A percentile compares a stretch with the other conserved stretches of the same genome.
Evolutionary conservation across 2,329 filamentous ascomycete species (phyloP).

Genomic region (Ophiobolus disseminans): DNA sequence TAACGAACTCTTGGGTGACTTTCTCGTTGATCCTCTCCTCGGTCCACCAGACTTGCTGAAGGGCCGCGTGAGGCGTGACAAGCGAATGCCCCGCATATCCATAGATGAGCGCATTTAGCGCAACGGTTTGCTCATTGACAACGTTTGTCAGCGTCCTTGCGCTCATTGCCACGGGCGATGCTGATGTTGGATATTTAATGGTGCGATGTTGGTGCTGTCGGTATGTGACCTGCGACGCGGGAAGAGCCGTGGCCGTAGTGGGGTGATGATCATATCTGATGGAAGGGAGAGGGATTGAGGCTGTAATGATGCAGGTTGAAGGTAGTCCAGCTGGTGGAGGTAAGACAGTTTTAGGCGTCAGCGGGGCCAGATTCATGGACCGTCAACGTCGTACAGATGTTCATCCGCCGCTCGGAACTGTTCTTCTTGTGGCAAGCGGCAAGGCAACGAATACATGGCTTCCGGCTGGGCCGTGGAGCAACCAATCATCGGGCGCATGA

Average conservation of each 20-base stretch:
- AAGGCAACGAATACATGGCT: slow-evolving; percentile 40
- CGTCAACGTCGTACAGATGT: slow-evolving; percentile 39
- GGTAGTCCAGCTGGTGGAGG: slow-evolving; percentile 22
- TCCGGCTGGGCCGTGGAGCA: slow-evolving; percentile 30
- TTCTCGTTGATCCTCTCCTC: slow-evolving; percentile 71
- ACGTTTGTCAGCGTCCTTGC: slow-evolving; percentile 50
- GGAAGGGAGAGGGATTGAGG: slow-evolving; percentile 12
- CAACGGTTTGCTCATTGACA: slow-evolving; percentile 52
- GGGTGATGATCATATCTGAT: slow-evolving; percentile 37
- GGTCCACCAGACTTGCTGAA: slow-evolving; percentile 73
- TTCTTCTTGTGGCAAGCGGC: slow-evolving; percentile 42
- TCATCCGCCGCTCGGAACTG: slow-evolving; percentile 30
- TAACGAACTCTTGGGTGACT: slow-evolving; percentile 72
- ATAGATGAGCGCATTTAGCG: slow-evolving; percentile 59
- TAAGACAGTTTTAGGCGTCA: slow-evolving; percentile 40
- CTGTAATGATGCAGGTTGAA: slow-evolving; percentile 12
- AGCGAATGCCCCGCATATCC: slow-evolving; percentile 59
- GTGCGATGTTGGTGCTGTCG: slow-evolving; percentile 1
- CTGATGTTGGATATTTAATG: not conserved
- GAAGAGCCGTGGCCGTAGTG: slow-evolving; percentile 19
- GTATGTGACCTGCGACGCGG: slow-evolving; percentile 24
- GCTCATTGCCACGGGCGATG: slow-evolving; percentile 38
- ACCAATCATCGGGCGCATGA: slow-evolving; percentile 36
- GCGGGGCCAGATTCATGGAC: slow-evolving; percentile 38
- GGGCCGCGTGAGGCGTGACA: slow-evolving; percentile 56